Evolutionary conservation across 495 filamentous ascomycete species (phyloP), one percentile per base, ranked within the genome.

Genomic region (Geoglossum glabrum): DNA sequence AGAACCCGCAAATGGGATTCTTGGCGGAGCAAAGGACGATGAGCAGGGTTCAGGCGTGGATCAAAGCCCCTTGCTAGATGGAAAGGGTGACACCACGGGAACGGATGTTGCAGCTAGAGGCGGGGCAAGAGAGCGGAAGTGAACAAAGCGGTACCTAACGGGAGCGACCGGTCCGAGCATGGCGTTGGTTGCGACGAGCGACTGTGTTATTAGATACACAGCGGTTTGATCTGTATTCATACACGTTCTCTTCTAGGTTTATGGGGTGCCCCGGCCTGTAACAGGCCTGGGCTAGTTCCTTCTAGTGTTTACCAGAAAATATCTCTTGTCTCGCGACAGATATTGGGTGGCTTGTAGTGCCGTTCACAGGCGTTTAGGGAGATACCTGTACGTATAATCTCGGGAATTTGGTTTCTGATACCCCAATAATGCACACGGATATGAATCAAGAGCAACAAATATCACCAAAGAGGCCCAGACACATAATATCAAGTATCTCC

Each of bases 11-110:
- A 21, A 55, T 59, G 46, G 55, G 10, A 34, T 57, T 43, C 25
- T n/a, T 49, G 47, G 21, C 49, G 46, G 26, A 3, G 54, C 33
- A 34, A 60, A 62, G 36, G 34, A 21, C 25, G 47, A 61, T 17
- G 59, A 59, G 46, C 19, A 61, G 63, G 62, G 60, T 26, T 47
- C 55, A 8, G 73, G 74, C 34, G 63, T 81, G 5, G 78, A 81
- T 59, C 66, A 74, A 25, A 80, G 81, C 57, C 76, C 79, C 0
- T 63, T 80, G 47, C 62, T 82, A 43, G 75, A 69, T 50, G 73
- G 77, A 1, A 70, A 76, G 59, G 64, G 64, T 47, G 75, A 75
- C 7, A 59, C 70, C 68, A 9, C 69, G 68, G 59, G 72, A 71
- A 61, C 65, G 73, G 56, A 77, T n/a, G 28, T 49, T 27, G 9